Evolutionary conservation across 2,329 filamentous ascomycete species (phyloP).

Genomic region (Onygena corvina): DNA sequence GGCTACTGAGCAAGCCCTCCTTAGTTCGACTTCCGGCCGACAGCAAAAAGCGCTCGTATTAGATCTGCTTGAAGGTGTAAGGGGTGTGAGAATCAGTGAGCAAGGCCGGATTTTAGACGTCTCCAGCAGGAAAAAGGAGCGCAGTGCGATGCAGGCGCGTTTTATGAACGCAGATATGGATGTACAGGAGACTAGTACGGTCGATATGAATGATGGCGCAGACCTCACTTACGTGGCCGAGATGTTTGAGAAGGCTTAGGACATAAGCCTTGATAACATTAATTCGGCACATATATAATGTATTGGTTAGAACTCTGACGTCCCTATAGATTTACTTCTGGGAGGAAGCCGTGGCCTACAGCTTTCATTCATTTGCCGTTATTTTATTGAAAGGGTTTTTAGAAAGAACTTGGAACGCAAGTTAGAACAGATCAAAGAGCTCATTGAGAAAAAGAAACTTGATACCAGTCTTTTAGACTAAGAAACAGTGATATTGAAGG

Average conservation of each 20-base stretch:
- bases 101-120: conserved; percentile 62
- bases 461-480: too few species aligned
- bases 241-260: conserved; percentile 36
- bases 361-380: too few species aligned
- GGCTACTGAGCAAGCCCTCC: conserved; percentile 48
- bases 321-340: too few species aligned
- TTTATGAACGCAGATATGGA: conserved; percentile 37
- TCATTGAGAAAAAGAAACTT: too few species aligned
- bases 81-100: conserved; percentile 86
- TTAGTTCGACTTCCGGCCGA: conserved; percentile 47
- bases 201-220: conserved; percentile 36
- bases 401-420: too few species aligned
- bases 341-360: too few species aligned
- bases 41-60: conserved; percentile 71
- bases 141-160: conserved; percentile 31
- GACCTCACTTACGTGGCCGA: conserved; percentile 43
- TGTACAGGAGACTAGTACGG: conserved; percentile 29
- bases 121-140: conserved; percentile 33
- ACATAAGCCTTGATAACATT: neutral
- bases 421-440: too few species aligned
- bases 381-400: too few species aligned
- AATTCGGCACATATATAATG: neutral
- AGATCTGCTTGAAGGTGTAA: conserved; percentile 71
- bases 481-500: too few species aligned
- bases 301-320: too few species aligned